phyloP scores from a whole-genome alignment of 2,329 filamentous ascomycete species.

The Cladophialophora bantiana region DNA sequence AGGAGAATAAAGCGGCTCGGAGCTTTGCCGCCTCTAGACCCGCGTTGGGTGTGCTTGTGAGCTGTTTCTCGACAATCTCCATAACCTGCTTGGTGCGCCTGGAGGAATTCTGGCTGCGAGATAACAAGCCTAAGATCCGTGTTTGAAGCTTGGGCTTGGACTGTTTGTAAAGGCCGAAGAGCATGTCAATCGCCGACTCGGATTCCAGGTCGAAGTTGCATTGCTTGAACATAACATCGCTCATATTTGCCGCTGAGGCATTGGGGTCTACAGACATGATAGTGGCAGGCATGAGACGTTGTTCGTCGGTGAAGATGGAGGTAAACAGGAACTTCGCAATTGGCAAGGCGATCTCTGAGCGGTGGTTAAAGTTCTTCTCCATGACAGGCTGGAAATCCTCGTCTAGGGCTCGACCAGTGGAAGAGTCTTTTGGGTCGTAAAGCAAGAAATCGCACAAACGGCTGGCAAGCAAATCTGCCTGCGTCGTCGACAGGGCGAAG shows the following conservation, averaged over 20 bases:
- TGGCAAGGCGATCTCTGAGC: conserved; percentile 42
- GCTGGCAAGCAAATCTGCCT: conserved; percentile 74
- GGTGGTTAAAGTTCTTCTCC: conserved; percentile 35
- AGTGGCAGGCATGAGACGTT: conserved; percentile 83
- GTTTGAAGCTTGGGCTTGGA: conserved; percentile 75
- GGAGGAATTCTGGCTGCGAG: conserved; percentile 77
- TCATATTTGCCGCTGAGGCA: conserved; percentile 79
- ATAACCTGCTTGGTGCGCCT: conserved; percentile 72
- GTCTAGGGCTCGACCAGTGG: conserved; percentile 24
- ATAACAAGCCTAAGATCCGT: conserved; percentile 76
- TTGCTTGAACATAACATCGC: conserved; percentile 86
- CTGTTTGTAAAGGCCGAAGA: conserved; percentile 78
- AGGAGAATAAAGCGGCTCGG: conserved; percentile 81
- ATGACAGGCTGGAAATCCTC: conserved; percentile 49
- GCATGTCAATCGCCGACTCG: conserved; percentile 63
- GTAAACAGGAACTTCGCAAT: conserved; percentile 77
- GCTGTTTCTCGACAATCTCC: conserved; percentile 70
- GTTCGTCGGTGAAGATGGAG: conserved; percentile 81
- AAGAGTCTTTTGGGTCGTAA: conserved; percentile 58
- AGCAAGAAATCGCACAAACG: conserved; percentile 82
- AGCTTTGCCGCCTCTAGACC: conserved; percentile 80
- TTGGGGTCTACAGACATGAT: conserved; percentile 85
- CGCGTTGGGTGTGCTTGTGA: conserved; percentile 58
- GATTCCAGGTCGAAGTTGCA: conserved; percentile 74
- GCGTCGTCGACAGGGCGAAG: conserved; percentile 72